phyloP scores from a whole-genome alignment of 2,329 filamentous ascomycete species.

The Mariannaea sp. region DNA sequence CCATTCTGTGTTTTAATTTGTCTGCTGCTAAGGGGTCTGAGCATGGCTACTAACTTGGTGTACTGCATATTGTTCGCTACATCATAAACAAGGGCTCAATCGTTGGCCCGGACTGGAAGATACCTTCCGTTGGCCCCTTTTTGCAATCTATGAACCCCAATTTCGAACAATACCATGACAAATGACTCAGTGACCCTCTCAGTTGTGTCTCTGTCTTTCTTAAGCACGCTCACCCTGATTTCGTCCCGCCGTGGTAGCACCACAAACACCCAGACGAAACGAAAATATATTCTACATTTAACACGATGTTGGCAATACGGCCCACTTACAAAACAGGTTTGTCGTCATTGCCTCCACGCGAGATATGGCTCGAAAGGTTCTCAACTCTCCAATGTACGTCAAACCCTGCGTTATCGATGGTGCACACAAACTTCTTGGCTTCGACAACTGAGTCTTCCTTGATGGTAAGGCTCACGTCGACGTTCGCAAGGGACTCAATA shows the following conservation, averaged over 20 bases:
- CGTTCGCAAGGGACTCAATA: slow-evolving; percentile 95
- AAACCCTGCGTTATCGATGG: slow-evolving; percentile 97
- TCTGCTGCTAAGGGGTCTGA: background rate
- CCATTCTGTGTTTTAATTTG: too few species aligned
- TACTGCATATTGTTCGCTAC: slow-evolving; percentile 66
- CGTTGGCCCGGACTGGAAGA: slow-evolving; percentile 74
- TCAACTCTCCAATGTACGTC: slow-evolving; percentile 90
- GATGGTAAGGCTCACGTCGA: slow-evolving; percentile 95
- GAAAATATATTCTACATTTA: too few species aligned
- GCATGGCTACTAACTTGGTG: slow-evolving; percentile 29
- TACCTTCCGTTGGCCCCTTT: slow-evolving; percentile 94
- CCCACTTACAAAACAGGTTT: slow-evolving; percentile 68
- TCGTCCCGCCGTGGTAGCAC: too few species aligned
- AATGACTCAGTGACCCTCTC: slow-evolving; percentile 88
- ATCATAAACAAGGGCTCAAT: slow-evolving; percentile 76
- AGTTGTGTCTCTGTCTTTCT: slow-evolving; percentile 99
- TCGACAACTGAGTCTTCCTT: slow-evolving; percentile 95
- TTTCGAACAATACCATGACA: slow-evolving; percentile 87
- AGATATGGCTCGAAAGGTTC: slow-evolving; percentile 94
- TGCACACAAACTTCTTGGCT: slow-evolving; percentile 89
- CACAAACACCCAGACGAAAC: too few species aligned
- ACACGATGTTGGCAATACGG: too few species aligned
- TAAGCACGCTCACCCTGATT: slow-evolving; percentile 63
- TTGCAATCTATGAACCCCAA: slow-evolving; percentile 89
- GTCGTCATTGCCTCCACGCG: slow-evolving; percentile 95